A percentile compares a stretch with the other conserved stretches of the same genome.
These are phyloP conservation scores for Fusarium pseudograminearum DNA, from an alignment of 2,329 filamentous ascomycete species.

Conservation along the genomic window DNA sequence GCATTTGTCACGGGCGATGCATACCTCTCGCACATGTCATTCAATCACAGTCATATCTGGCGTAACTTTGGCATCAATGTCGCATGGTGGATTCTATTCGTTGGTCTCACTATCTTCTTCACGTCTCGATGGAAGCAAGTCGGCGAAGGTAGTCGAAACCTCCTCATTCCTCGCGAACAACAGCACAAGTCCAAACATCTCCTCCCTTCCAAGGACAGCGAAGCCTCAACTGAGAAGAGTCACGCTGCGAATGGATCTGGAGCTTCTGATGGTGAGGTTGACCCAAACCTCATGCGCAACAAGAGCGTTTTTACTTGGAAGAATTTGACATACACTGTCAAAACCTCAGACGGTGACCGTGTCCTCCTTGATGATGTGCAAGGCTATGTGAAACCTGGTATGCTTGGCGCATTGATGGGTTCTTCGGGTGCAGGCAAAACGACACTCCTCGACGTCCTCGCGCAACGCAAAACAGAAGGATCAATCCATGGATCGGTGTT, in stretches of 20 bases:
- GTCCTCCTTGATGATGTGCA: conserved; percentile 82
- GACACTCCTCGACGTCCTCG: conserved; percentile 84
- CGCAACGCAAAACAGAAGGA: conserved; percentile 82
- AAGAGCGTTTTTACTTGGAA: conserved; percentile 80
- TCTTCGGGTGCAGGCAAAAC: conserved; percentile 87
- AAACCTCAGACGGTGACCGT: conserved; percentile 70
- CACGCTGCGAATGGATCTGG: background rate
- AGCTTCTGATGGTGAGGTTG: conserved; percentile 39
- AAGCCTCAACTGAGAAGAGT: rapidly evolving
- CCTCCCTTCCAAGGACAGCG: background rate
- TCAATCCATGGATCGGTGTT: conserved; percentile 79
- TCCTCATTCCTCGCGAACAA: conserved; percentile 74
- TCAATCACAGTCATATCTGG: conserved; percentile 66
- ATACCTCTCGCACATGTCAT: conserved; percentile 67
- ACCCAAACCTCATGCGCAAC: conserved; percentile 65
- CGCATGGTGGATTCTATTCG: conserved; percentile 71
- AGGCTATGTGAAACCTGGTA: conserved; percentile 86
- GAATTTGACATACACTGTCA: conserved; percentile 76
- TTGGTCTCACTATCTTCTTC: conserved; percentile 67
- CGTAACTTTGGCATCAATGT: conserved; percentile 71
- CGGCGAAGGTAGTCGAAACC: conserved; percentile 63
- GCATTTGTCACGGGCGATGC: conserved; percentile 65
- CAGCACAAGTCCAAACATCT: conserved; percentile 53
- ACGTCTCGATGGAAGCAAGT: conserved; percentile 68
- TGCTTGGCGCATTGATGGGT: conserved; percentile 81